Evolutionary conservation across 2,329 filamentous ascomycete genomes (phyloP), one percentile per base, ranked within the genome.

Genomic region (Aureobasidium sp.): DNA sequence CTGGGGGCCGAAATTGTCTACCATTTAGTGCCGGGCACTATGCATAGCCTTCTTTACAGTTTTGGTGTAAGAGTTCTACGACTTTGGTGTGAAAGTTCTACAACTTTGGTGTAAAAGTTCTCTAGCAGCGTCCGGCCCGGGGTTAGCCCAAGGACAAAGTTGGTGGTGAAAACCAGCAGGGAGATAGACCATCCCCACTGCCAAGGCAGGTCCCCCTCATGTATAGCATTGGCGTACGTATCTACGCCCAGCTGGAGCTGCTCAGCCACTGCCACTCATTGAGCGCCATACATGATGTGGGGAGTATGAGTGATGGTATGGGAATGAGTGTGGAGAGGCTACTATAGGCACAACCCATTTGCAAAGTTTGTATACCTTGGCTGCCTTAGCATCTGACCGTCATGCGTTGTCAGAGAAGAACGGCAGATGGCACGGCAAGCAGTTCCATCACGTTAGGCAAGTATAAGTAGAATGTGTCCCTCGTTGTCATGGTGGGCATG

Each of bases 191-290:
- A 41, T 31, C 52, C 27, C 55, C 42, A 58, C 55, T 31, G 55
- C 55, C 55, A 58, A 58, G 55, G n/a, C 36, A 3, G 12, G 25
- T 12, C 11, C 39, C 37, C 53, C 41, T 58, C 55, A 42, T 58
- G 20, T 37, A 58, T 47, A 29, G 42, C 55, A 58, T 58, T 58
- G 55, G 42, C 55, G 42, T 58, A 25, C 55, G 31, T 47, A 47
- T 31, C 20, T 0, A 12, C 2, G 36, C 15, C 15, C 17, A 25
- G 22, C 37, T 44, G 17, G 17, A 12, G 5, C 39, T 47, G 29
- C 42, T 45, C 36, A 47, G 41, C 55, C 42, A 45, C 55, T 4
- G 12, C 27, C 27, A 7, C 27, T 15, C 14, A 47, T 15, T 2
- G 22, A 1, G 27, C 12, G 3, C 22, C 29, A 5, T 47, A 6